Evolutionary conservation across 192 early-diverging fungal genomes (phyloP).

Genomic region (Linnemannia hyalina): DNA sequence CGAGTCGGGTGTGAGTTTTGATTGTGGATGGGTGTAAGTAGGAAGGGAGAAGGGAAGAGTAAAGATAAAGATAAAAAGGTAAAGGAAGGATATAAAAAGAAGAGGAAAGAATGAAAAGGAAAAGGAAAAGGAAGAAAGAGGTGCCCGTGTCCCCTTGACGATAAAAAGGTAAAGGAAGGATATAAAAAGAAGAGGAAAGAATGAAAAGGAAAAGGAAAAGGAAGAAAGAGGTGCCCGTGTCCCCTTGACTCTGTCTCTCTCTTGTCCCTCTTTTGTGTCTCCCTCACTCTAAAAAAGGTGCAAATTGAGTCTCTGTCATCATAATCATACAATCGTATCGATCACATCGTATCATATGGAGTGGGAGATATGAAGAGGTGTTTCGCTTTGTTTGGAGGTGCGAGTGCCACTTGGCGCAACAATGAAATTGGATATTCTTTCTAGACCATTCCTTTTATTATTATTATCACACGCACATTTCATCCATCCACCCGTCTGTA

Average conservation of each 20-base stretch:
- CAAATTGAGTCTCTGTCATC: no score
- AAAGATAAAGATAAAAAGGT: not conserved
- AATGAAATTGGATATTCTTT: not conserved
- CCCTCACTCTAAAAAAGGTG: no score
- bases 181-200: not conserved
- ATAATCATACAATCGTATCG: no score
- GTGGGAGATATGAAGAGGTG: no score
- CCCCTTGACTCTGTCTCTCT: no score
- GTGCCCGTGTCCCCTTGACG: not conserved
- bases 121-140: not conserved
- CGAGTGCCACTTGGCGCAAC: slow-evolving; percentile 3
- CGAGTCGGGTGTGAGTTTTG: no score
- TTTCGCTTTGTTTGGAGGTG: not conserved
- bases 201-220: not conserved
- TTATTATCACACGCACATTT: not conserved
- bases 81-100: not conserved
- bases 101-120: not conserved
- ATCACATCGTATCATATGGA: no score
- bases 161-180: not conserved
- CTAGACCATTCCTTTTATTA: slow-evolving; percentile 2
- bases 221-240: not conserved
- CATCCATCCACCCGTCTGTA: no score
- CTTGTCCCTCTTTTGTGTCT: no score
- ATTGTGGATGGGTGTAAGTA: no score
- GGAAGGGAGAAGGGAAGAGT: no score